These are phyloP conservation scores for Amanita rimosa DNA, from an alignment of 768 basidiomycete species.

Conservation along the genomic window DNA sequence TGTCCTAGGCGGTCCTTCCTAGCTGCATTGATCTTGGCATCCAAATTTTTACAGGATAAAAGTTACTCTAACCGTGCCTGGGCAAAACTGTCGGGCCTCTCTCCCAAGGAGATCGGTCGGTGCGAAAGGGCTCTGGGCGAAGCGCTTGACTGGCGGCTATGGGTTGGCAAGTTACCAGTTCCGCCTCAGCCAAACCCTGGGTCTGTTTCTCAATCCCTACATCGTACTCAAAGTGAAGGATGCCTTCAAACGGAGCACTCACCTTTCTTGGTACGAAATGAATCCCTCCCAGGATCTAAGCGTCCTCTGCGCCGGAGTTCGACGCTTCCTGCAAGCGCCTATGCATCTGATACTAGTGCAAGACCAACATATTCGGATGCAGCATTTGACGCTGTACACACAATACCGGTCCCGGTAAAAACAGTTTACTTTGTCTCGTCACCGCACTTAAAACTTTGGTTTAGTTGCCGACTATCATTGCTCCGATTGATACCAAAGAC, in stretches of 20 bases:
- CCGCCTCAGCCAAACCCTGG: conserved; percentile 9
- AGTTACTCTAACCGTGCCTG: conserved; percentile 92
- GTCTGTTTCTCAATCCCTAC: conserved; percentile 5
- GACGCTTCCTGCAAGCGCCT: conserved; percentile 29
- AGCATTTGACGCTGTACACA: background rate
- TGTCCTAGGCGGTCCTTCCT: conserved; percentile 87
- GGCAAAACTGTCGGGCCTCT: conserved; percentile 87
- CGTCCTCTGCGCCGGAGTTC: conserved; percentile 26
- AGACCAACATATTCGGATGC: background rate
- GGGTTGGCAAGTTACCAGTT: conserved; percentile 65
- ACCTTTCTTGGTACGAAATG: conserved; percentile 16
- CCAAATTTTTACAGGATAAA: conserved; percentile 89
- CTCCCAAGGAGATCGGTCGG: conserved; percentile 73
- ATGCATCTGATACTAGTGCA: background rate
- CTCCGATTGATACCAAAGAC: conserved; percentile 10
- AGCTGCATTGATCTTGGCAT: conserved; percentile 78
- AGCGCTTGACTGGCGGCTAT: conserved; percentile 84
- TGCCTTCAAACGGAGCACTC: conserved; percentile 13
- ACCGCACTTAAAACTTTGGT: background rate
- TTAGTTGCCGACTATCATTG: background rate
- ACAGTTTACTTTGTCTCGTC: background rate
- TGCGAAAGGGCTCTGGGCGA: conserved; percentile 85
- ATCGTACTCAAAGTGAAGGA: conserved; percentile 6
- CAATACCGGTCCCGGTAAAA: background rate
- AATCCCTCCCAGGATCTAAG: background rate